Evolutionary conservation across 106 monocot species (phyloP).

Genomic region (Allium cepa): DNA sequence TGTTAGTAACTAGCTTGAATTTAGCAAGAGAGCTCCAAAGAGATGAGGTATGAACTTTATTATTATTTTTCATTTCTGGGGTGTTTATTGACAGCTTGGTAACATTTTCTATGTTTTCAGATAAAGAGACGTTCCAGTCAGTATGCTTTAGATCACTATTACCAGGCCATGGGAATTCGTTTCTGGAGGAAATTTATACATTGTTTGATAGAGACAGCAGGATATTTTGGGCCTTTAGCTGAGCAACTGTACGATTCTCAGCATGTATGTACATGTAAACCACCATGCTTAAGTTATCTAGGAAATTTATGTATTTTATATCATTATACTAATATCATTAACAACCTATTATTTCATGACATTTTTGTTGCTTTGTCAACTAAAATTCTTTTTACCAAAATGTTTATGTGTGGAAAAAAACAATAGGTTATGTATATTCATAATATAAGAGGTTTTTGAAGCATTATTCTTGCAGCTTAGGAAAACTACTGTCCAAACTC

Average conservation of each 20-base stretch:
- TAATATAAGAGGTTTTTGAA: too few relatives aligned
- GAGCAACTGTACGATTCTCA: constrained; percentile 40
- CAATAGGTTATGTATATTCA: too few relatives aligned
- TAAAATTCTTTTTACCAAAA: too few relatives aligned
- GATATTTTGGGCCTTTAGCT: constrained; percentile 62
- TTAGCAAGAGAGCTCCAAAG: constrained; percentile 70
- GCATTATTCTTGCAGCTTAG: too few relatives aligned
- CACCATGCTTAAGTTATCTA: too few relatives aligned
- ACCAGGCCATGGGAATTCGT: constrained; percentile 33
- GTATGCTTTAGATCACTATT: constrained; percentile 46
- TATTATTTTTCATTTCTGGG: background rate
- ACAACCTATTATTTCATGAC: too few relatives aligned
- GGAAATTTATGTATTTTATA: too few relatives aligned
- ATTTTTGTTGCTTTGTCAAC: too few relatives aligned
- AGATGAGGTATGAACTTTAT: constrained; percentile 47
- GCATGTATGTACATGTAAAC: constrained; percentile 33
- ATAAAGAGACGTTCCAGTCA: constrained; percentile 68
- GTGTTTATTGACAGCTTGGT: background rate
- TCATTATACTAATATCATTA: too few relatives aligned
- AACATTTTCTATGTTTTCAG: constrained; percentile 29
- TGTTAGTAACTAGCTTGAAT: constrained; percentile 73
- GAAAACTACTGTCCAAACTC: too few relatives aligned
- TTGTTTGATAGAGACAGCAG: constrained; percentile 60
- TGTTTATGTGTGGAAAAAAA: too few relatives aligned
- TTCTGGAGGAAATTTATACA: constrained; percentile 88